Evolutionary conservation across 2,329 filamentous ascomycete genomes (phyloP), one percentile per base, ranked within the genome.

Genomic region (Elsinoe perseae): DNA sequence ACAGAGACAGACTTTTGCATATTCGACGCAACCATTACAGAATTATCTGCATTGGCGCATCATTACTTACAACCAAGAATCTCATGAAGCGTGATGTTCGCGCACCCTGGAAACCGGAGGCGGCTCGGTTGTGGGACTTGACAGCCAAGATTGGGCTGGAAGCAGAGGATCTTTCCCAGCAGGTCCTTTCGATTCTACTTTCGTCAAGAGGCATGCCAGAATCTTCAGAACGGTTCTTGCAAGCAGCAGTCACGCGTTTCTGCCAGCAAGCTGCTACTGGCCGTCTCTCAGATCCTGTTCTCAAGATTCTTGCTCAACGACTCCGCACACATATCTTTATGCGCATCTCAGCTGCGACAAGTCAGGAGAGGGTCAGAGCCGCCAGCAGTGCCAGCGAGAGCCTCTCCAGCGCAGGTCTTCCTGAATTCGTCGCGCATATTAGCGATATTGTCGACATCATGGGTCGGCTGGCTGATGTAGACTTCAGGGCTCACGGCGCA

Each of bases 1-100:
- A 93, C 63, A 68, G 75, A 38, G 79, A 77, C 54, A 85, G 87
- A 14, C 80, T 89, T 40, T 69, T 73, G 2, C 75, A 77, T 20
- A 77, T 82, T 48, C 80, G 82, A 7, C 68, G 72, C 23, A 75
- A 82, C 57, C 76, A 82, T 0, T 71, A 85, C 44, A 80, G 82
- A 43, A 84, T 92, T 63, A 80, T 87, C 20, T 86, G 86, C 1
- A 80, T 86, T 2, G 86, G 85, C 1, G 85, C 87, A 0, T 85
- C 92, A 48, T 74, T 91, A 25, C 73, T 92, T 12, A 89, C 89
- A 53, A 86, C 85, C 69, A 93, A 93, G 74, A 92, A 90, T 63
- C 75, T 92, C 6, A 78, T 93, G 28, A 91, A 90, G 71, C 82
- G 88, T 14, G 87, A 92, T 65, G 86, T 89, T 2, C 82, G 88